Percentiles rank a stretch among this genome's conserved stretches.
phyloP scores from a whole-genome alignment of 208 protist genomes.

The Trypanosoma theileri region DNA sequence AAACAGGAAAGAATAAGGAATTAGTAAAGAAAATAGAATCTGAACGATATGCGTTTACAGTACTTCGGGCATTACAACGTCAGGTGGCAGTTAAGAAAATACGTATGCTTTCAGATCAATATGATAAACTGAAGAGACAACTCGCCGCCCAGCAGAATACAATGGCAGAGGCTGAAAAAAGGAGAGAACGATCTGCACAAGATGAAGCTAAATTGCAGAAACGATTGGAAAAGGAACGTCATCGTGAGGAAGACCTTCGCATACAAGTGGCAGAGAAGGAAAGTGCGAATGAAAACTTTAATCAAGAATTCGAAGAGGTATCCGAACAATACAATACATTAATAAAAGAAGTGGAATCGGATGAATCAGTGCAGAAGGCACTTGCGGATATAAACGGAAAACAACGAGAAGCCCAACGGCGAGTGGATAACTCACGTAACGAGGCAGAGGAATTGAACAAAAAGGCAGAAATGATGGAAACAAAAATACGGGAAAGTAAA shows the following conservation, averaged over 20 bases:
- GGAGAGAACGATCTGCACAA: constrained; percentile 32
- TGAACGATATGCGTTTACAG: constrained; percentile 56
- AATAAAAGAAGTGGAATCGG: constrained; percentile 31
- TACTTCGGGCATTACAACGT: constrained; percentile 50
- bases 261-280: constrained; percentile 34
- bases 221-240: constrained; percentile 23
- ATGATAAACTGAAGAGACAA: constrained; percentile 36
- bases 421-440: constrained; percentile 24
- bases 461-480: constrained; percentile 45
- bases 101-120: constrained; percentile 40
- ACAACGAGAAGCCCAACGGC: constrained; percentile 8
- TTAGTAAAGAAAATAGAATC: constrained; percentile 22
- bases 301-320: constrained; percentile 27
- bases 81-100: constrained; percentile 44
- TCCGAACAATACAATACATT: constrained; percentile 25
- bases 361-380: constrained; percentile 33
- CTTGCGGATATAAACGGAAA: constrained; percentile 28
- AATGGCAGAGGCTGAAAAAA: constrained; percentile 25
- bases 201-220: constrained; percentile 30
- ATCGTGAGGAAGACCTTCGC: constrained; percentile 30
- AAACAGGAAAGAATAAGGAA: constrained; percentile 35
- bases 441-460: constrained; percentile 21
- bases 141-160: constrained; percentile 27
- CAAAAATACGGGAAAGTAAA: constrained; percentile 39
- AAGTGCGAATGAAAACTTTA: constrained; percentile 29